These are phyloP conservation scores for Vitis rotundifolia DNA, from an alignment of 164 flowering plant genomes.

Conservation along the genomic window DNA sequence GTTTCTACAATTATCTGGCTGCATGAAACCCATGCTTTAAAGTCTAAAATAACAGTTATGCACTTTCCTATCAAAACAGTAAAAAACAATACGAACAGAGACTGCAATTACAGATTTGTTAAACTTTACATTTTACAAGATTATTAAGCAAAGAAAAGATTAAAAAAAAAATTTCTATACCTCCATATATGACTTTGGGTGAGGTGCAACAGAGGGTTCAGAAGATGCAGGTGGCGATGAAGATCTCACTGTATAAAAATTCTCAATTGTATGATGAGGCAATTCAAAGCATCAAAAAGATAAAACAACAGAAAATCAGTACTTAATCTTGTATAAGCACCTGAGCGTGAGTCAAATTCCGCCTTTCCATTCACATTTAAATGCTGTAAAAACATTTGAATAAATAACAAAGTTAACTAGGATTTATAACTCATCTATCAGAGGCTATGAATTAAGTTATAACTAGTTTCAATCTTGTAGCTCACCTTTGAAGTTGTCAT, in stretches of 20 bases:
- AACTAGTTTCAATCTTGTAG: too few species aligned
- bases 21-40: too few species aligned
- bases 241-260: constrained; percentile 62
- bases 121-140: not conserved
- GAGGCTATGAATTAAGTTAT: too few species aligned
- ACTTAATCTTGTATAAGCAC: constrained; percentile 24
- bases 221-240: constrained; percentile 58
- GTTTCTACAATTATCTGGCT: too few species aligned
- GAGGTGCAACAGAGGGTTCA: constrained; percentile 63
- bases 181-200: constrained; percentile 88
- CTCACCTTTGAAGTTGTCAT: constrained; percentile 43
- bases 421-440: too few species aligned
- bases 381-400: too few species aligned
- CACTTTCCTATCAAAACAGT: too few species aligned
- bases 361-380: constrained; percentile 45
- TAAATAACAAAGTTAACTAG: too few species aligned
- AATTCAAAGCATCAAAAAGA: constrained; percentile 1
- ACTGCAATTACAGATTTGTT: not conserved
- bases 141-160: not conserved
- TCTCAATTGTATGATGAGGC: not conserved
- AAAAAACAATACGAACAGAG: not conserved
- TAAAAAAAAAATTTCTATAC: constrained; percentile 28
- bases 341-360: constrained; percentile 53
- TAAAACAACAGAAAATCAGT: not conserved
- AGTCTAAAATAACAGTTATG: too few species aligned